Conservation (phyloP, 176 grass and related monocot genomes). For the Stipa capillata region DNA sequence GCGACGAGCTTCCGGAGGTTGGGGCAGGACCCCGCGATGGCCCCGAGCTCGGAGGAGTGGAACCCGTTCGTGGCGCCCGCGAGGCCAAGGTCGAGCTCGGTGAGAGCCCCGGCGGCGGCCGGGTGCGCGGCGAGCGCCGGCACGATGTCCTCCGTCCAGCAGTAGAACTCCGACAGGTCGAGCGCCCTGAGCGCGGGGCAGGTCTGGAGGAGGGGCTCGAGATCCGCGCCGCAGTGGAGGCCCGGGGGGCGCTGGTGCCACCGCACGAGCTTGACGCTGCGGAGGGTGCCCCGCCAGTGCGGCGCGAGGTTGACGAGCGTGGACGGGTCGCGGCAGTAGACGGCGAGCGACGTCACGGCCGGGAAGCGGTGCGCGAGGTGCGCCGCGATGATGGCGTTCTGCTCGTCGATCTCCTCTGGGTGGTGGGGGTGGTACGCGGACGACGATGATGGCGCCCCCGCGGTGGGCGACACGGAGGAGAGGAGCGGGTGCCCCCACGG, state of each 20-base stretch:
- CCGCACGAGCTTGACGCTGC: conserved; percentile 65
- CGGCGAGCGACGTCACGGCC: conserved; percentile 36
- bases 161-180: conserved; percentile 94
- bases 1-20: conserved; percentile 48
- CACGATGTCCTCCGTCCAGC: conserved; percentile 89
- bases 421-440: not conserved
- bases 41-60: conserved; percentile 50
- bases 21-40: conserved; percentile 55
- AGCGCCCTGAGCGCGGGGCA: conserved; percentile 42
- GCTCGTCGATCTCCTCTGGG: conserved; percentile 1
- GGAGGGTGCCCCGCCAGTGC: conserved; percentile 43
- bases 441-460: not conserved
- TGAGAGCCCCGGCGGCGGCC: conserved; percentile 28
- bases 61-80: conserved; percentile 77
- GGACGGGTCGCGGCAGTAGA: conserved; percentile 89
- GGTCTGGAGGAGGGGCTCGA: conserved; percentile 46
- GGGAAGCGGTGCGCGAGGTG: conserved; percentile 60
- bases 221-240: conserved; percentile 55
- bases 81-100: conserved; percentile 71
- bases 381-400: conserved; percentile 12
- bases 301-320: conserved; percentile 43
- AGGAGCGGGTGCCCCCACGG: conserved; percentile 79
- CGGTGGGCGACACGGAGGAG: not conserved
- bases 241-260: conserved; percentile 76
- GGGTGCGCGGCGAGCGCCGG: conserved; percentile 48